Evolutionary conservation across 805 yeast species (phyloP).

Genomic region (Metschnikowia lunata): DNA sequence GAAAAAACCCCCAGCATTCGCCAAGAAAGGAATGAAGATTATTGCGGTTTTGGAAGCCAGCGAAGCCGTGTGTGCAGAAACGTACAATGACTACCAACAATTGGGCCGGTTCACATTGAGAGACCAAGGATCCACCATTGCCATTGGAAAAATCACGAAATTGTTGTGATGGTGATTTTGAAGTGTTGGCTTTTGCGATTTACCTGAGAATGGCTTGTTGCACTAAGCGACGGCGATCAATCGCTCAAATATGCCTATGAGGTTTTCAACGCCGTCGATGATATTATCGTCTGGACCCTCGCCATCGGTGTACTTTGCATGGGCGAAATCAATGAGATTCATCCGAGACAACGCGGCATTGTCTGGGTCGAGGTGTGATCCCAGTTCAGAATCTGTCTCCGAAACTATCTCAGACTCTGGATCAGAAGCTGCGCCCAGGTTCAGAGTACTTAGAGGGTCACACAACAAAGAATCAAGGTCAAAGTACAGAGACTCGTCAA

Average conservation of each 20-base stretch:
- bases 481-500: constrained; percentile 11
- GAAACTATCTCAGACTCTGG: constrained; percentile 20
- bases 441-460: constrained; percentile 9
- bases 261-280: constrained; percentile 62
- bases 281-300: constrained; percentile 69
- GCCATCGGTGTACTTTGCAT: constrained; percentile 60
- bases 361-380: constrained; percentile 12
- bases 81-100: constrained; percentile 89
- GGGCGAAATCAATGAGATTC: constrained; percentile 86
- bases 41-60: constrained; percentile 85
- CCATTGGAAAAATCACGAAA: constrained; percentile 96
- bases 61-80: constrained; percentile 90
- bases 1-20: constrained; percentile 96
- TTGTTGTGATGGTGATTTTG: constrained; percentile 44
- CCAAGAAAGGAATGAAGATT: constrained; percentile 97
- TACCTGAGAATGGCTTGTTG: too few species aligned
- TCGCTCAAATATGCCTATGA: constrained; percentile 43
- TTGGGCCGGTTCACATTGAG: constrained; percentile 97
- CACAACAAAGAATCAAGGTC: constrained; percentile 26
- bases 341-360: constrained; percentile 29
- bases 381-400: constrained; percentile 19
- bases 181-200: too few species aligned
- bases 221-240: constrained; percentile 7
- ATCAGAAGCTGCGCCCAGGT: constrained; percentile 21
- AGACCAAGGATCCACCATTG: constrained; percentile 97